Evolutionary conservation across 2,329 filamentous ascomycete species (phyloP).

Genomic region (Neonectria magnoliae): DNA sequence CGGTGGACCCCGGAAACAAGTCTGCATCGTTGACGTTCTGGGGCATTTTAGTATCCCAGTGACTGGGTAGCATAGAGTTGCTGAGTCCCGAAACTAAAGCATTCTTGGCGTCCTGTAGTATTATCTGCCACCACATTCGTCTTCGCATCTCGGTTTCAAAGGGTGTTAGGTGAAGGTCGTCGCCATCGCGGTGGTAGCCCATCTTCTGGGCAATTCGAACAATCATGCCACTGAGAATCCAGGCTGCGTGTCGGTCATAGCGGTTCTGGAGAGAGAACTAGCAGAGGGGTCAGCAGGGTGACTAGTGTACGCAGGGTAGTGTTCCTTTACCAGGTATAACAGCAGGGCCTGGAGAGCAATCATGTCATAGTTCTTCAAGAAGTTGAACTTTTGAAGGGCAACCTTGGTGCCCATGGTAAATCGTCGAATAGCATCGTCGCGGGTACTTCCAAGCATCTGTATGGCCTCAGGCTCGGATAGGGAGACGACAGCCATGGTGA

Average conservation of each 20-base stretch:
- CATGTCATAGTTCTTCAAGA: constrained; percentile 68
- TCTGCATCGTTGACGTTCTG: constrained; percentile 69
- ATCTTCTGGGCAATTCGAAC: constrained; percentile 74
- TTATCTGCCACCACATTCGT: constrained; percentile 73
- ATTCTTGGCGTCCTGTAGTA: constrained; percentile 66
- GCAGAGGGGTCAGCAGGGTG: constrained; percentile 22
- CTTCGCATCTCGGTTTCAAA: constrained; percentile 76
- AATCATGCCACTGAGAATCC: constrained; percentile 69
- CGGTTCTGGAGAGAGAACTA: constrained; percentile 66
- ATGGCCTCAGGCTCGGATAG: constrained; percentile 65
- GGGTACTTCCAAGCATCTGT: constrained; percentile 60
- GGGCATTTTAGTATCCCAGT: constrained; percentile 66
- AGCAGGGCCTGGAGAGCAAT: constrained; percentile 68
- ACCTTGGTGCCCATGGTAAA: constrained; percentile 63
- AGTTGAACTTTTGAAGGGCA: constrained; percentile 62
- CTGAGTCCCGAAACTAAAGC: constrained; percentile 67
- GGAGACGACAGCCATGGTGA: constrained; percentile 67
- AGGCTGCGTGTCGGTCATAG: constrained; percentile 67
- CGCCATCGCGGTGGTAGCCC: constrained; percentile 72
- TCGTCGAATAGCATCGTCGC: constrained; percentile 60
- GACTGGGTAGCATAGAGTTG: constrained; percentile 60
- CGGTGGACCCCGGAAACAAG: constrained; percentile 62
- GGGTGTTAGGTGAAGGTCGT: constrained; percentile 63
- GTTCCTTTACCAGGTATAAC: constrained; percentile 61
- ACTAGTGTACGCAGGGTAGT: background rate